These are phyloP conservation scores for Aspergillus latus DNA, from an alignment of 2,329 filamentous ascomycete genomes.

Conservation along the genomic window DNA sequence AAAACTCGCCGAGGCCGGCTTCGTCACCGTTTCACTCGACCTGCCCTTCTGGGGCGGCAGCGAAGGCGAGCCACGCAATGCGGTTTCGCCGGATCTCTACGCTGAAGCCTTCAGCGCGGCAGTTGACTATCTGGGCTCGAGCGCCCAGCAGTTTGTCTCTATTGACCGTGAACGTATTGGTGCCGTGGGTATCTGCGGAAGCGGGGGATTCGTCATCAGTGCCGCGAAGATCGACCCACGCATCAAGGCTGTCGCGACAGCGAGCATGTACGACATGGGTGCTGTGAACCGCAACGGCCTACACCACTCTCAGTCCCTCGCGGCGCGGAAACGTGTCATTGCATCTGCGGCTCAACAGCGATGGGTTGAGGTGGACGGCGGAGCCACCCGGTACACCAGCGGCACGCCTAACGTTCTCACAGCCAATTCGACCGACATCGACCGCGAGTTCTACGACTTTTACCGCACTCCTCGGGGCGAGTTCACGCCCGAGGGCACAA, in stretches of 20 bases:
- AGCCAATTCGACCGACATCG: conserved; percentile 18
- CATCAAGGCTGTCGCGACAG: conserved; percentile 21
- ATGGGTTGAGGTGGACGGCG: conserved; percentile 22
- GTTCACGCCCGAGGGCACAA: conserved; percentile 23
- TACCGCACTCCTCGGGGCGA: conserved; percentile 34
- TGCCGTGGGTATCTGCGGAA: conserved; percentile 30
- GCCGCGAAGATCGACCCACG: conserved; percentile 36
- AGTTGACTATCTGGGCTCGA: conserved; percentile 27
- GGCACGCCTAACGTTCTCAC: conserved; percentile 27
- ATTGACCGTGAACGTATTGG: conserved; percentile 30
- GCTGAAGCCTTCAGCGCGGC: conserved; percentile 28
- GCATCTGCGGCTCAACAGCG: conserved; percentile 21
- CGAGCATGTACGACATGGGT: conserved; percentile 20
- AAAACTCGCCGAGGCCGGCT: conserved; percentile 27
- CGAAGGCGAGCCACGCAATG: conserved; percentile 26
- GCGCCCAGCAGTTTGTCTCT: conserved; percentile 19
- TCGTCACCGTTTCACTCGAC: conserved; percentile 26
- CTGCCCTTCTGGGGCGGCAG: conserved; percentile 27
- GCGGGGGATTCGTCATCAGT: conserved; percentile 30
- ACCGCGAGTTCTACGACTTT: conserved; percentile 34
- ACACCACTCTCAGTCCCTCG: conserved; percentile 13
- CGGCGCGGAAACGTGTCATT: conserved; percentile 18
- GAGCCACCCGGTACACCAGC: conserved; percentile 15
- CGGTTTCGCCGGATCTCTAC: conserved; percentile 24
- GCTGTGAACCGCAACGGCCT: conserved; percentile 15